phyloP scores from a whole-genome alignment of 192 early-diverging fungal genomes.

The Mortierella alpina region DNA sequence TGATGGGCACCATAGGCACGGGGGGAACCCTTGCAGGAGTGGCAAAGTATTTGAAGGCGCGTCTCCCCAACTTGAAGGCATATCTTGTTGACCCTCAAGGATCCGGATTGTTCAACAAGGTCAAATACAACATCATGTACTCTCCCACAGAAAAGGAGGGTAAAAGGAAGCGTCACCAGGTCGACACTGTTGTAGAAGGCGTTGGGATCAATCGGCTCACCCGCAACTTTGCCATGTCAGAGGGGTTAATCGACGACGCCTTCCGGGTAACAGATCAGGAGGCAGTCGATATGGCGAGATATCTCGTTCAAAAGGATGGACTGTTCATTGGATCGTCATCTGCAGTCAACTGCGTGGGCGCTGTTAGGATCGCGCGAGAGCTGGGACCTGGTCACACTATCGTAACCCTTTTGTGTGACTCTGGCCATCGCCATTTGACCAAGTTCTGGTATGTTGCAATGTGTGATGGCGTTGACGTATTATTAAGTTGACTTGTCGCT shows the following conservation, averaged over 20 bases:
- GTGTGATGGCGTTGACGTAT: background rate
- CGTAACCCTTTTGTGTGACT: slow-evolving; percentile 92
- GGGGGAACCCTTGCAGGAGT: slow-evolving; percentile 96
- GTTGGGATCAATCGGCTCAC: slow-evolving; percentile 96
- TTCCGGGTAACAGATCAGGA: slow-evolving; percentile 87
- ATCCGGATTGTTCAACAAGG: slow-evolving; percentile 90
- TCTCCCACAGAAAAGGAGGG: slow-evolving; percentile 90
- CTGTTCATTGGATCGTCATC: slow-evolving; percentile 92
- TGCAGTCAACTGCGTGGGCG: slow-evolving; percentile 93
- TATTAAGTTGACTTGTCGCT: background rate
- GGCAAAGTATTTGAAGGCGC: slow-evolving; percentile 82
- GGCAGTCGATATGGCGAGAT: slow-evolving; percentile 90
- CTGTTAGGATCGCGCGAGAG: slow-evolving; percentile 76
- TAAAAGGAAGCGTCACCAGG: slow-evolving; percentile 89
- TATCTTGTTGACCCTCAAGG: slow-evolving; percentile 93
- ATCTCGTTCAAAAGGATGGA: slow-evolving; percentile 84
- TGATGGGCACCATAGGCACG: slow-evolving; percentile 62
- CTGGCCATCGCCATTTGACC: slow-evolving; percentile 91
- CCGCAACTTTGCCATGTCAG: slow-evolving; percentile 78
- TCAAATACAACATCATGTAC: slow-evolving; percentile 94
- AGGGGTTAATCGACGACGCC: slow-evolving; percentile 82
- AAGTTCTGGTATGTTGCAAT: slow-evolving; percentile 86
- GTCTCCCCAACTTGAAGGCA: slow-evolving; percentile 67
- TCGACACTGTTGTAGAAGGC: slow-evolving; percentile 98
- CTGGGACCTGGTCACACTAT: slow-evolving; percentile 92